Evolutionary conservation across 169 alveolate genomes (phyloP).

Genomic region (Theileria luwenshuni): DNA sequence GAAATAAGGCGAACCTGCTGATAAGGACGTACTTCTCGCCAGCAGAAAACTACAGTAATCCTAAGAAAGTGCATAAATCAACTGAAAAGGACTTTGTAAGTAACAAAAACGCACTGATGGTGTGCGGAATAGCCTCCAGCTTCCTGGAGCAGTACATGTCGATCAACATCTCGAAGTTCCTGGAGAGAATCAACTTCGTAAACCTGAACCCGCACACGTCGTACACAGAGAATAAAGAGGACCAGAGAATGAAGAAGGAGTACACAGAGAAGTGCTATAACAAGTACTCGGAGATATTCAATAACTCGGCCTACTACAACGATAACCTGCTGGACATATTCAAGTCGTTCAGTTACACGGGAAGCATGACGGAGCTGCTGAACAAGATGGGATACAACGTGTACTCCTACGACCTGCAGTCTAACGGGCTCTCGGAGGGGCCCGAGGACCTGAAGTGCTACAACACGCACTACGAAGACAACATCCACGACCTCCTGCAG

Average conservation of each 20-base stretch:
- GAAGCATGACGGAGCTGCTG: slow-evolving; percentile 65
- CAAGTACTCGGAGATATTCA: slow-evolving; percentile 4
- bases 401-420: slow-evolving; percentile 70
- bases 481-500: slow-evolving; percentile 69
- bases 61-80: background rate
- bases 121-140: slow-evolving; percentile 6
- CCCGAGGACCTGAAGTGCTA: slow-evolving; percentile 28
- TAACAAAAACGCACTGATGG: background rate
- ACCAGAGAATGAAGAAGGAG: background rate
- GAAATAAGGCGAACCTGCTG: slow-evolving; percentile 54
- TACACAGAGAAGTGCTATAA: background rate
- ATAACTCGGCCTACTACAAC: slow-evolving; percentile 3
- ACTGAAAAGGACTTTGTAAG: background rate
- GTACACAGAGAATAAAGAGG: background rate
- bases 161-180: background rate
- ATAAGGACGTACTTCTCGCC: slow-evolving; percentile 59
- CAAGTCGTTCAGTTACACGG: slow-evolving; percentile 45
- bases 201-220: slow-evolving; percentile 7
- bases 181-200: background rate
- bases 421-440: slow-evolving; percentile 73
- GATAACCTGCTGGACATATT: slow-evolving; percentile 16
- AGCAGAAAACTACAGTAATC: slow-evolving; percentile 9
- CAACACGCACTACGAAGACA: slow-evolving; percentile 44
- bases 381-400: slow-evolving; percentile 66
- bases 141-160: slow-evolving; percentile 9